Percentiles rank a stretch among this genome's conserved stretches.
Conservation (phyloP, 2,329 filamentous ascomycete species). For the Hymenoscyphus repandus region DNA sequence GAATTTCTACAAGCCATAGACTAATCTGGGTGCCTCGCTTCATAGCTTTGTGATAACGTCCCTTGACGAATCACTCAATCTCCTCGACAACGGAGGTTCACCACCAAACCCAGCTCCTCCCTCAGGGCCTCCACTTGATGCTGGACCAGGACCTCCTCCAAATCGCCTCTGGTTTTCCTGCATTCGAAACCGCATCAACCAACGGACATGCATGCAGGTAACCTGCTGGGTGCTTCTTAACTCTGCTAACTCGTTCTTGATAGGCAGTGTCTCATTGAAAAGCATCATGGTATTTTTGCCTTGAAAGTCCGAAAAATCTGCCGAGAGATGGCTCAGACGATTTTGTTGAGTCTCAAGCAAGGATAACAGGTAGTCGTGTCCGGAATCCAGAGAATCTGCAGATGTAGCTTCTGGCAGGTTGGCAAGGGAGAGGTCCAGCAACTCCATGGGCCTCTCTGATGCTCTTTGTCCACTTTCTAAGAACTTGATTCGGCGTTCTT, state of each 20-base stretch:
- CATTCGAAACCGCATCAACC: slow-evolving; percentile 31
- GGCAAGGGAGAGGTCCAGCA: slow-evolving; percentile 23
- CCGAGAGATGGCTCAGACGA: slow-evolving; percentile 52
- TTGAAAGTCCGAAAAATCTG: slow-evolving; percentile 53
- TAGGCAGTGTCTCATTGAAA: slow-evolving; percentile 55
- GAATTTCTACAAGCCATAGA: too few relatives aligned
- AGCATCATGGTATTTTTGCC: slow-evolving; percentile 56
- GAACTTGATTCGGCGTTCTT: slow-evolving; percentile 39
- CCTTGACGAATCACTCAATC: slow-evolving; percentile 21
- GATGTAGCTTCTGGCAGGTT: slow-evolving; percentile 21
- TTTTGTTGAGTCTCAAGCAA: slow-evolving; percentile 48
- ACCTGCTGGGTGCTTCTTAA: slow-evolving; percentile 30
- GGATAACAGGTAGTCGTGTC: slow-evolving; percentile 40
- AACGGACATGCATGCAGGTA: slow-evolving; percentile 32
- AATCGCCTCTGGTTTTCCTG: slow-evolving; percentile 26
- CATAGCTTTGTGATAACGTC: slow-evolving; percentile 25
- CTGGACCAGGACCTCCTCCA: slow-evolving; percentile 13
- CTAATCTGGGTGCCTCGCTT: background rate
- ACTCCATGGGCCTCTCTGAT: slow-evolving; percentile 23
- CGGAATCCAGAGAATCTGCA: slow-evolving; percentile 31
- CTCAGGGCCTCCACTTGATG: slow-evolving; percentile 13
- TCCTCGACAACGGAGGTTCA: slow-evolving; percentile 9
- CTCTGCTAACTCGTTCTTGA: slow-evolving; percentile 59
- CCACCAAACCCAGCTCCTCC: slow-evolving; percentile 12
- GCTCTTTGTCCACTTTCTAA: slow-evolving; percentile 33